Percentiles rank a stretch among this genome's conserved stretches.
Evolutionary conservation across 768 basidiomycete genomes (phyloP).

Genomic region (Saitozyma sp.): DNA sequence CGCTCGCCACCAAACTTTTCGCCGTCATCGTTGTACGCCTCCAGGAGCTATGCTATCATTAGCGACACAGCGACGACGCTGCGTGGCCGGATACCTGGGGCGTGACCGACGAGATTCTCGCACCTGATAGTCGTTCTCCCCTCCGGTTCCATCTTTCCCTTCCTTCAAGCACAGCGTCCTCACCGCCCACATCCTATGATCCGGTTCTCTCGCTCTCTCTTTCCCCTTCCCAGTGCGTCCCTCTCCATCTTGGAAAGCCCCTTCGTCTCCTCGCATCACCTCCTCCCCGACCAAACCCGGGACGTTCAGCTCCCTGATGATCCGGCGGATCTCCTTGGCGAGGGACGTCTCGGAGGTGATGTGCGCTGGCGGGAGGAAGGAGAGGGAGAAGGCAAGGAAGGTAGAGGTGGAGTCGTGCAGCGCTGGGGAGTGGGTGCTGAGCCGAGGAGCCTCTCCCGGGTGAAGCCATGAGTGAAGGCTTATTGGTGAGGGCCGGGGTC

Average conservation of each 20-base stretch:
- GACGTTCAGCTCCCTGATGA: constrained; percentile 42
- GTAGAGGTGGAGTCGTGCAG: constrained; percentile 40
- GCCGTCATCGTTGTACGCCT: constrained; percentile 40
- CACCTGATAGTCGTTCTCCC: constrained; percentile 47
- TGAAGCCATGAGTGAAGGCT: constrained; percentile 42
- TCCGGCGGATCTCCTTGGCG: constrained; percentile 32
- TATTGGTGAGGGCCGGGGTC: constrained; percentile 10
- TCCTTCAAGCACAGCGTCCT: constrained; percentile 35
- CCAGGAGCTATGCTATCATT: constrained; percentile 22
- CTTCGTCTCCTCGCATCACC: constrained; percentile 24
- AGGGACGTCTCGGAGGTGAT: constrained; percentile 23
- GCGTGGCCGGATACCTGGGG: too few relatives aligned
- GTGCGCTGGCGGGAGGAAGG: constrained; percentile 26
- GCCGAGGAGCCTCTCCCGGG: constrained; percentile 22
- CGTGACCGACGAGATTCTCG: not conserved
- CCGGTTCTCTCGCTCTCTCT: constrained; percentile 43
- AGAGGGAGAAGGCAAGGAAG: constrained; percentile 37
- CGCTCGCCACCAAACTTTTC: constrained; percentile 46
- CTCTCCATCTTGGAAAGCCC: constrained; percentile 40
- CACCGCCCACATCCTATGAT: constrained; percentile 49
- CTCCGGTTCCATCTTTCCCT: constrained; percentile 42
- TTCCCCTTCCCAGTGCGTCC: constrained; percentile 27
- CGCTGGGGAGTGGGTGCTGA: constrained; percentile 34
- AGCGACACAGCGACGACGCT: too few relatives aligned
- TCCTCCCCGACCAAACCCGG: constrained; percentile 16